Percentiles rank a stretch among this genome's conserved stretches.
phyloP scores from a whole-genome alignment of 2,329 filamentous ascomycete genomes.

The Pseudogymnoascus sp. region DNA sequence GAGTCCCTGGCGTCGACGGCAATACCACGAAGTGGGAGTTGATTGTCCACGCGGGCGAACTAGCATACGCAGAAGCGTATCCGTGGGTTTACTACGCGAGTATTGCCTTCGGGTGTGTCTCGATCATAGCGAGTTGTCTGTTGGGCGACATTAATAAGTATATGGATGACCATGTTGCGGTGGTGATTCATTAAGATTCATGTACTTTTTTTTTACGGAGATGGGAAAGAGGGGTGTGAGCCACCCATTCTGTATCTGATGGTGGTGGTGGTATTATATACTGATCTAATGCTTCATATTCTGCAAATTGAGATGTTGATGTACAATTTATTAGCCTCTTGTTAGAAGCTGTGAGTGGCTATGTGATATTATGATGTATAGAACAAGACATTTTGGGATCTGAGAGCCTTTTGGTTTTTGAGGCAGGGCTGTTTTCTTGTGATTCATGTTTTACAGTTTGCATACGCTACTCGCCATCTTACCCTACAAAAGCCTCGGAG shows the following conservation, averaged over 20 bases:
- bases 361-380: not conserved
- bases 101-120: constrained; percentile 52
- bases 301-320: not conserved
- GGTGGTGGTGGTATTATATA: not conserved
- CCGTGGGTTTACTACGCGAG: constrained; percentile 55
- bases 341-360: not conserved
- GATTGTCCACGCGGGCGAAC: constrained; percentile 46
- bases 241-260: not conserved
- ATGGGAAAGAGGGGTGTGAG: not conserved
- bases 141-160: constrained; percentile 52
- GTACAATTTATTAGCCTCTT: not conserved
- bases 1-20: constrained; percentile 45
- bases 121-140: constrained; percentile 51
- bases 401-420: not conserved
- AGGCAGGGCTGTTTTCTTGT: not conserved
- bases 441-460: not conserved
- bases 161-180: constrained; percentile 52
- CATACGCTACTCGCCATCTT: not conserved
- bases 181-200: constrained; percentile 29
- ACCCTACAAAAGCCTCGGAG: not conserved
- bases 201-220: not conserved
- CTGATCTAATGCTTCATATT: not conserved
- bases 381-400: not conserved
- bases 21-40: constrained; percentile 42
- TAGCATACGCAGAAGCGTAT: constrained; percentile 50